Base-by-base conservation (phyloP, 805 yeast genomes). In the Kodamaea kakaduensis region DNA sequence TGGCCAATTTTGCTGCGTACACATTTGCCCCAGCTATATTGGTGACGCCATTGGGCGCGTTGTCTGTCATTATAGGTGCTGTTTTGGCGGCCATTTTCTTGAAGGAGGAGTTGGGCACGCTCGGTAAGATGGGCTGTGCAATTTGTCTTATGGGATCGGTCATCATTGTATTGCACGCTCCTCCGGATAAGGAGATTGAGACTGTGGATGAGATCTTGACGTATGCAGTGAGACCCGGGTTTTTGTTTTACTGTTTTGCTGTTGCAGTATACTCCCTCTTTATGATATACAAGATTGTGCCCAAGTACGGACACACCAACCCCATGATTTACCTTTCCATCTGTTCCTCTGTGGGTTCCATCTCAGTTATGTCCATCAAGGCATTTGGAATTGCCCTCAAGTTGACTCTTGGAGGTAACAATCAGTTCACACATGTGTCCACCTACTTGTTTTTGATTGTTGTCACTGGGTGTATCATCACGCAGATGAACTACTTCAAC, bases 401-500 rank as follows among this genome's bases (percentile, higher is more conserved):
- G 61, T 73, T 87, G 53, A 85, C 96, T 1, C 67, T 87, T 14
- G 67, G 77, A 25, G 96, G 96, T 6, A 84, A 79, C 61, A 87
- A 88, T 61, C 96, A 87, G 67, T 85, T 87, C 59, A 73, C 86
- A 2, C 93, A 87, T 51, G 66, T 81, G 6, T 81, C 93, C 22
- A 87, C 96, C 0, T 87, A 88, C 52, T 67, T 88, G 38, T 87
- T 87, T 69, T 73, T 85, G 22, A 46, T 74, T 19, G 88, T 85
- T 16, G 95, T 87, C 38, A 84, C 69, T 6, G 72, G 82, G 26
- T 87, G 96, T 61, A 88, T 87, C 47, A 51, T 84, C 50, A 85
- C 95, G 5, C 96, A 87, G 61, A 87, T 87, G 96, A 87, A 85
- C 65, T 87, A 84, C 57, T 85, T 87, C 69, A 87, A 87, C 71